Base-by-base conservation (phyloP, 2,329 filamentous ascomycete genomes). In the Epichloe glyceriae region DNA sequence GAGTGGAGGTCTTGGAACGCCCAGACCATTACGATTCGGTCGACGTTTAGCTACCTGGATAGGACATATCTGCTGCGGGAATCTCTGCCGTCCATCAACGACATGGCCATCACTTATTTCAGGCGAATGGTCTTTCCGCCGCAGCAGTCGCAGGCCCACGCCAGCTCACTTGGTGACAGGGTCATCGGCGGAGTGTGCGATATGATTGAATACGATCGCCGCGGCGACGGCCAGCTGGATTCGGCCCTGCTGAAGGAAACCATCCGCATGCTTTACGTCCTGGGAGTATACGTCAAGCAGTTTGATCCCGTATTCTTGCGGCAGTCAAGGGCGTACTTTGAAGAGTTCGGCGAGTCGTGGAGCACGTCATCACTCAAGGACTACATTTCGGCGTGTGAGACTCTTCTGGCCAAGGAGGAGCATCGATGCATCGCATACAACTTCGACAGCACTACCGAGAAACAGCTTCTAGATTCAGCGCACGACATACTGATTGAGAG, bases 31-130 rank as follows among this genome's bases (percentile, higher is more conserved):
- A 82, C 83, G 14, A 79, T 98, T 49, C 81, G 89, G 46, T 91
- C 86, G 55, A 85, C 94, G 39, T 97, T 96, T 68, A 95, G 89
- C 70, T 98, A 90, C 62, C 77, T 98, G 56, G 91, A 98, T 64
- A 83, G 93, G 55, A 87, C 89, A 2, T 96, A 89, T 62, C 75
- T 98, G 7, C 73, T 95, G 2, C 83, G 85, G 52, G 82, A 83
- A 44, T 80, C 84, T 20, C 69, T 77, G 37, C 75, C 76, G 10
- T 85, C 85, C 35, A 80, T 98, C 51, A 85, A 90, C 61, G 88
- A 95, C 61, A 82, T 95, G 72, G 80, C 84, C 5, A 81, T 93
- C 50, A 69, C 74, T 14, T 76, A 88, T 53, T 98, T 97, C 64
- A 79, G 86, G 49, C 76, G 69, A 53, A 75, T 74, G 57, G 65